phyloP scores from a whole-genome alignment of 106 monocot genomes.

The Dendrobium officinale region DNA sequence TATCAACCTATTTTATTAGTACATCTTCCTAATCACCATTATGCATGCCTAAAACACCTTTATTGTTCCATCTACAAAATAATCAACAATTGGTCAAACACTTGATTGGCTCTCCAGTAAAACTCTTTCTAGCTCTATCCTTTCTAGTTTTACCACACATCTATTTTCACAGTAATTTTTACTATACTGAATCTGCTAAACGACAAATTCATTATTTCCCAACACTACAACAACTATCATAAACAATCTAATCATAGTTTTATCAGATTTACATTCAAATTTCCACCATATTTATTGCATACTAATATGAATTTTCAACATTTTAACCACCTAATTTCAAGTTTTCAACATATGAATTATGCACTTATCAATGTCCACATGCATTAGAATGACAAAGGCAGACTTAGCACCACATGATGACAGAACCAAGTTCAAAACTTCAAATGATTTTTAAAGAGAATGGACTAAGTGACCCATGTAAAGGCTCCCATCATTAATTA shows the following conservation, averaged over 20 bases:
- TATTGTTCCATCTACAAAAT: not conserved
- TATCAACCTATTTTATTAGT: not conserved
- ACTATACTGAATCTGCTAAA: not conserved
- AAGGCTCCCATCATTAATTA: no score
- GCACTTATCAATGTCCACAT: not conserved
- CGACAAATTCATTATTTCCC: no score
- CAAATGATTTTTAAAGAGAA: not conserved
- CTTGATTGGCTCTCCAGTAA: not conserved
- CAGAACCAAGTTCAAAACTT: not conserved
- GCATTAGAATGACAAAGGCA: not conserved
- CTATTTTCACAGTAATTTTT: not conserved
- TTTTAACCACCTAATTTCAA: not conserved
- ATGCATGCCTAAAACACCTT: not conserved
- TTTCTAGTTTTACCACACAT: not conserved
- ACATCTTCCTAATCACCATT: not conserved
- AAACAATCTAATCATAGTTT: not conserved
- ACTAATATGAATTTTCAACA: no score
- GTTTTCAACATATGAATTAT: not conserved
- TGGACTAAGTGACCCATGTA: no score
- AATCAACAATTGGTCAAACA: not conserved
- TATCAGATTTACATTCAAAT: not conserved
- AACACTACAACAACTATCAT: not conserved
- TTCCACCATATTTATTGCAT: no score
- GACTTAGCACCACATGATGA: not conserved
- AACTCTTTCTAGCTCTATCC: not conserved